Conservation (phyloP, 1,284 basidiomycete species). For the Anthracocystis setariae region DNA sequence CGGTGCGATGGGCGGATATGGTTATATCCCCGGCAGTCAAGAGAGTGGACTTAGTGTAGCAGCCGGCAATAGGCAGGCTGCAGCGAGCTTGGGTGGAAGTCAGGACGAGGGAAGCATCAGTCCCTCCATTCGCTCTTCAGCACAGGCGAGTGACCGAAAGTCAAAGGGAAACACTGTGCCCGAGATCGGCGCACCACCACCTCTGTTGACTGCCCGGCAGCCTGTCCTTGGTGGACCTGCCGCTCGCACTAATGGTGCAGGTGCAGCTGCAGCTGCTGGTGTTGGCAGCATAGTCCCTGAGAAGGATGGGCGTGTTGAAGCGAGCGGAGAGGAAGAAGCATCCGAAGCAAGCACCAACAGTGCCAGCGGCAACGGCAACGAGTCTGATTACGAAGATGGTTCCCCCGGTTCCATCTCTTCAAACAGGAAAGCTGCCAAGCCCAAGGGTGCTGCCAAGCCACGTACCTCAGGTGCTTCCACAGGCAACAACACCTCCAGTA, state of each 20-base stretch:
- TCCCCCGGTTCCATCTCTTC: slow-evolving; percentile 12
- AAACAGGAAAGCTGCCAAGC: slow-evolving; percentile 1
- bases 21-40: slow-evolving; percentile 63
- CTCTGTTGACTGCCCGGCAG: slow-evolving; percentile 4
- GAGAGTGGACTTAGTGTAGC: slow-evolving; percentile 56
- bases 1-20: slow-evolving; percentile 57
- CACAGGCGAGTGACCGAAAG: slow-evolving; percentile 42
- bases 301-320: slow-evolving; percentile 28
- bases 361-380: slow-evolving; percentile 23
- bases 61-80: slow-evolving; percentile 6
- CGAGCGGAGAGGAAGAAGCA: slow-evolving; percentile 36
- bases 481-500: slow-evolving; percentile 1
- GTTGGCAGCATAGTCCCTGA: not conserved
- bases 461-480: not conserved
- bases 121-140: slow-evolving; percentile 56
- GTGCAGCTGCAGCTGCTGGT: not conserved
- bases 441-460: slow-evolving; percentile 13
- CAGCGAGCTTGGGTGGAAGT: slow-evolving; percentile 28
- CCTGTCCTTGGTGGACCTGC: not conserved
- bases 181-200: slow-evolving; percentile 29
- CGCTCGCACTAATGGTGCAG: not conserved
- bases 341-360: slow-evolving; percentile 36
- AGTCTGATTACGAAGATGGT: slow-evolving; percentile 42
- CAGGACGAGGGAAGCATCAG: slow-evolving; percentile 47
- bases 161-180: slow-evolving; percentile 1